Percentiles rank a stretch among this genome's conserved stretches.
These are phyloP conservation scores for Hypholoma sublateritium DNA, from an alignment of 768 basidiomycete genomes.

Conservation along the genomic window DNA sequence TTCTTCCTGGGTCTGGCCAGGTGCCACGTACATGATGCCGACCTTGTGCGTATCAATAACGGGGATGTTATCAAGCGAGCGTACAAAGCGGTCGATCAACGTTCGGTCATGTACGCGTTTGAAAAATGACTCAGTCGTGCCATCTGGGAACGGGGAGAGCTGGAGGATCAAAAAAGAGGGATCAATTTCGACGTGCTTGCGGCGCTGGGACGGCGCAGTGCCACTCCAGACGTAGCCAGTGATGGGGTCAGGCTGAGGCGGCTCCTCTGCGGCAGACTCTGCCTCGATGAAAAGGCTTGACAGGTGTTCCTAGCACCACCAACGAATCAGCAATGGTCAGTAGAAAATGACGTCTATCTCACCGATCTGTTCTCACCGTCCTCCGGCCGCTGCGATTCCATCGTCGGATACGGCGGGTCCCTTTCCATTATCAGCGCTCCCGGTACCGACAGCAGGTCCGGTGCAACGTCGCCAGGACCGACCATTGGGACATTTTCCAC, in stretches of 20 bases:
- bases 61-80: conserved; percentile 77
- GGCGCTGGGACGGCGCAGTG: conserved; percentile 82
- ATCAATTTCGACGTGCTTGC: conserved; percentile 83
- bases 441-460: conserved; percentile 71
- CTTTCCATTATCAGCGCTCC: conserved; percentile 76
- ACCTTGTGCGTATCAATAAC: conserved; percentile 98
- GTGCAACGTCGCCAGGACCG: conserved; percentile 79
- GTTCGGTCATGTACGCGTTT: conserved; percentile 50
- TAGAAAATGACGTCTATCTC: conserved; percentile 14
- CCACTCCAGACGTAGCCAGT: conserved; percentile 89
- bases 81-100: conserved; percentile 56
- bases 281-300: conserved; percentile 21
- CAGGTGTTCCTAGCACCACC: conserved; percentile 25
- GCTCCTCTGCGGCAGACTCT: conserved; percentile 21
- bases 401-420: conserved; percentile 34
- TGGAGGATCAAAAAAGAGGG: conserved; percentile 87
- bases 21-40: conserved; percentile 93
- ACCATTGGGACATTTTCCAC: conserved; percentile 89
- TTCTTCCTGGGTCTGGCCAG: conserved; percentile 79
- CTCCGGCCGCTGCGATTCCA: conserved; percentile 22
- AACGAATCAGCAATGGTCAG: background rate
- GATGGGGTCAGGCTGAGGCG: conserved; percentile 63
- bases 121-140: conserved; percentile 35
- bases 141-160: conserved; percentile 65
- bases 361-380: background rate